Evolutionary conservation across 768 basidiomycete genomes (phyloP).

Genomic region (Hericium coralloides): DNA sequence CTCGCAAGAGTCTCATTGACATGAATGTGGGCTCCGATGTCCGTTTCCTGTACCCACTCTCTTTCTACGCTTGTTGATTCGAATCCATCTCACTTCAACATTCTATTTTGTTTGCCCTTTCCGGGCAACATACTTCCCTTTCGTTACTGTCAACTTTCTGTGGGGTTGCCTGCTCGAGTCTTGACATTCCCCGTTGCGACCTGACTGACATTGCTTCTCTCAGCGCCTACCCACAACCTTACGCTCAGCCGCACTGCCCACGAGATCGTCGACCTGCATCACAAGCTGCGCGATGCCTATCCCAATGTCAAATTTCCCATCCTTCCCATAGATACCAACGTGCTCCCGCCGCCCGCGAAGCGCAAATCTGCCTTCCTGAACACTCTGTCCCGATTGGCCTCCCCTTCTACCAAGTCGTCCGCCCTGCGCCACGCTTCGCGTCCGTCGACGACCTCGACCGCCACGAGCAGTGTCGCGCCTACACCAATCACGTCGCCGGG

Average conservation of each 20-base stretch:
- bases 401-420: constrained; percentile 49
- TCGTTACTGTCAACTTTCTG: neutral
- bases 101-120: constrained; percentile 7
- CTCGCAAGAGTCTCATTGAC: neutral
- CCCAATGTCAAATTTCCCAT: constrained; percentile 48
- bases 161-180: neutral
- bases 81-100: neutral
- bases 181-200: constrained; percentile 3
- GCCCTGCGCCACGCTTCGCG: constrained; percentile 29
- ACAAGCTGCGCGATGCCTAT: constrained; percentile 62
- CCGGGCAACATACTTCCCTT: neutral
- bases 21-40: neutral
- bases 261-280: constrained; percentile 77
- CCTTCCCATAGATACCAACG: constrained; percentile 50
- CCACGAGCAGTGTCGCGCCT: constrained; percentile 21
- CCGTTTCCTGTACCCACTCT: constrained; percentile 10
- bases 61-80: neutral
- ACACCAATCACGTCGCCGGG: constrained; percentile 44
- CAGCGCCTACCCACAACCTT: constrained; percentile 85
- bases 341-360: constrained; percentile 49
- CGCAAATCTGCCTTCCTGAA: constrained; percentile 81
- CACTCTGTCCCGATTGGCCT: constrained; percentile 76
- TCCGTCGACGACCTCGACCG: constrained; percentile 10
- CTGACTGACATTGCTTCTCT: constrained; percentile 8
- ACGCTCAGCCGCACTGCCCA: constrained; percentile 72